A percentile compares a stretch with the other conserved stretches of the same genome.
These are phyloP conservation scores for Nicotiana attenuata DNA, from an alignment of 257 asterid genomes.

Conservation along the genomic window DNA sequence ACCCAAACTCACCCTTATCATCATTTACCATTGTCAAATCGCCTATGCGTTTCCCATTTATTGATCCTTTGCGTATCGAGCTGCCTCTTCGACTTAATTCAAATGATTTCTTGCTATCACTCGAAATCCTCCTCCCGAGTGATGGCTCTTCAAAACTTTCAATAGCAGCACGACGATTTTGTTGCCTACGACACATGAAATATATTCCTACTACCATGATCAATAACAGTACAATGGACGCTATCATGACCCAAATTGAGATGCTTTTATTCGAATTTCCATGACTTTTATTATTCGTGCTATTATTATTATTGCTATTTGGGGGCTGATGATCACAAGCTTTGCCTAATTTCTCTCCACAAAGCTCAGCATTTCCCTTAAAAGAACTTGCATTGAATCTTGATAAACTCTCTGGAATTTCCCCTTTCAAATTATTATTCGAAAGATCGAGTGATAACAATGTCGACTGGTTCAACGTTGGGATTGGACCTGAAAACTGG, in stretches of 20 bases:
- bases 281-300: neutral
- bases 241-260: slow-evolving; percentile 12
- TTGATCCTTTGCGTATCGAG: slow-evolving; percentile 14
- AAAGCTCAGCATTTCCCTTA: slow-evolving; percentile 51
- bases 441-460: slow-evolving; percentile 42
- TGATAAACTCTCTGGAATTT: slow-evolving; percentile 43
- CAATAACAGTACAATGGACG: neutral
- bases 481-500: slow-evolving; percentile 55
- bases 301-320: neutral
- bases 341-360: slow-evolving; percentile 35
- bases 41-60: slow-evolving; percentile 20
- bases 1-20: slow-evolving; percentile 57
- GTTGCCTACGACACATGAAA: slow-evolving; percentile 11
- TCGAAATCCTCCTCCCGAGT: neutral
- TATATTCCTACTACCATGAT: slow-evolving; percentile 16
- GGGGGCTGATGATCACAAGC: slow-evolving; percentile 18
- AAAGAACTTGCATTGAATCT: slow-evolving; percentile 36
- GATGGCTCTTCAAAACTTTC: neutral
- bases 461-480: slow-evolving; percentile 32
- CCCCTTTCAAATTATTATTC: slow-evolving; percentile 51
- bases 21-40: slow-evolving; percentile 55
- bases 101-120: neutral
- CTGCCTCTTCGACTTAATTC: slow-evolving; percentile 9
- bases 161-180: neutral
- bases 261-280: neutral